Evolutionary conservation across 257 asterid genomes (phyloP), one percentile per base, ranked within the genome.

Genomic region (Apocynum venetum): DNA sequence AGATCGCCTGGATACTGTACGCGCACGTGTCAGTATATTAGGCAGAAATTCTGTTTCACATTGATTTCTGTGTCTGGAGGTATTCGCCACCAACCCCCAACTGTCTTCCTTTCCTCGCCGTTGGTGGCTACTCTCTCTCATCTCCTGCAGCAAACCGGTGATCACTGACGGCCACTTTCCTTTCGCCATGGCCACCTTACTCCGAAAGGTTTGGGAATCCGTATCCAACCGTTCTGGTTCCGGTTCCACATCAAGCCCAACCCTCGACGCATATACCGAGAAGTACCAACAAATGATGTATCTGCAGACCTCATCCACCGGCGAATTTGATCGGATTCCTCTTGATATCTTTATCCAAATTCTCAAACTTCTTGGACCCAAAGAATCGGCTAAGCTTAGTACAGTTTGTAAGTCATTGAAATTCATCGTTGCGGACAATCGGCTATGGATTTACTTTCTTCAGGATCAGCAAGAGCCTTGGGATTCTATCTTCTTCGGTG

Each of bases 401-500:
- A 87, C 89, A 15, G 99, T 95, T 6, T 95, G 99, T 77, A 95
- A 86, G 85, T 78, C 90, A 59, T 93, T 96, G 97, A 91, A 87
- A 40, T 89, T 82, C 79, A 43, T 91, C 73, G 87, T 91, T 14
- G 85, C 92, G 4, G 98, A 95, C 76, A 93, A 95, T 89, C 92
- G 96, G 46, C 78, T 95, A 2, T 95, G 99, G 99, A 87, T 95
- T 84, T 85, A 90, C 79, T 95, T 95, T 79, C 91, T 95, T 73
- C 97, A 95, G 89, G 87, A 85, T 84, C 91, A 85, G n/a, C 79
- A 79, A 69, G 93, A 93, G 81, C 93, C 91, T 40, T 90, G 93
- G 96, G 96, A 93, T 73, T 89, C 93, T 14, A 84, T 91, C 74
- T 91, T 93, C 88, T 95, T 95, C 81, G 83, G 91, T n/a, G 99